Percentiles rank a stretch among this genome's conserved stretches.
Evolutionary conservation across 2,329 filamentous ascomycete species (phyloP).

Genomic region (Didymella glomerata): DNA sequence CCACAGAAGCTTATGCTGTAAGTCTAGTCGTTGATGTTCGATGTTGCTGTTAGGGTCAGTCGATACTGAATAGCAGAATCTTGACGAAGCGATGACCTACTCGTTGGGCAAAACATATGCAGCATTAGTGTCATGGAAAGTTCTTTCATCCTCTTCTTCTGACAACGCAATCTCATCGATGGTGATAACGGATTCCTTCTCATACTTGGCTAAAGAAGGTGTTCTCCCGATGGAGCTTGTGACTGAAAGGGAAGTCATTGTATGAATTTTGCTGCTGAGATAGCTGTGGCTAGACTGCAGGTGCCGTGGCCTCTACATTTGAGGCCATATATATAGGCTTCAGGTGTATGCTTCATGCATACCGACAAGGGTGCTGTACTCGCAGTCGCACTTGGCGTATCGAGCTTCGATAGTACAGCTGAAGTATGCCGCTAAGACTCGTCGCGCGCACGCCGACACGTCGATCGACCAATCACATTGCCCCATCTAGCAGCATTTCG

Average conservation of each 20-base stretch:
- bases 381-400: neutral
- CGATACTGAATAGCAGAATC: neutral
- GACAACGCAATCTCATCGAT: neutral
- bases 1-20: slow-evolving; percentile 22
- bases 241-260: neutral
- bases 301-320: neutral
- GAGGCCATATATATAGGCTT: neutral
- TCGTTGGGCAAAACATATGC: slow-evolving; percentile 14
- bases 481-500: neutral
- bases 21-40: slow-evolving; percentile 36
- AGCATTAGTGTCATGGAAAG: slow-evolving; percentile 2
- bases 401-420: neutral
- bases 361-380: neutral
- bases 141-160: neutral
- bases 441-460: neutral
- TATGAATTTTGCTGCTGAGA: neutral
- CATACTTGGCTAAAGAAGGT: neutral
- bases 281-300: neutral
- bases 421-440: neutral
- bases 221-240: neutral
- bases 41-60: slow-evolving; percentile 12
- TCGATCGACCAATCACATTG: neutral
- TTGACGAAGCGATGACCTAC: neutral
- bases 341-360: neutral
- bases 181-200: neutral